Evolutionary conservation across 176 grass and related monocot genomes (phyloP), one percentile per base, ranked within the genome.

Genomic region (Elymus sibiricus): DNA sequence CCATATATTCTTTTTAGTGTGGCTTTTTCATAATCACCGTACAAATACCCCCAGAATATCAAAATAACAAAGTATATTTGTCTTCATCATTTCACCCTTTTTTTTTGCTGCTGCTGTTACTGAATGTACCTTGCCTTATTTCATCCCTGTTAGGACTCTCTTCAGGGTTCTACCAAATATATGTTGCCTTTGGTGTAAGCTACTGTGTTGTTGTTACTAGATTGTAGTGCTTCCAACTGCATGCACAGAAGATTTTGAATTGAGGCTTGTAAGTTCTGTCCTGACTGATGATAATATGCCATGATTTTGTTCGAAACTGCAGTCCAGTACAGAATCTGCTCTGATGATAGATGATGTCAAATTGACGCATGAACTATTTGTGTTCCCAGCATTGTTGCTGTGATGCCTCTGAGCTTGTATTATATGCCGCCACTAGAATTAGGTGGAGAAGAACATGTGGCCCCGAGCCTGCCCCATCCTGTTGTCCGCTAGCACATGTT

Each of bases 1-100:
- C 78, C 74, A 84, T 89, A 82, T 87, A 89, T 92, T 89, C 87
- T 92, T 92, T 92, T 92, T 60, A 84, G 62, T 81, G 69, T 87
- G 80, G 51, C 61, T 72, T 86, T 78, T 81, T 70, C 76, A 79
- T 87, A 83, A 77, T 76, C 53, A 44, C 70, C 55, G 84, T 76
- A 89, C 46, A 89, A 92, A 87, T 84, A 85, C 68, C 64, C 59
- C 76, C 75, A 76, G 81, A 81, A 87, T 64, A 83, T 84, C 64
- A 32, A 89, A 87, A 87, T 89, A 92, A 87, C 91, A 92, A 84
- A 86, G 69, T 70, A 91, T 76, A 87, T 80, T 81, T 91, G 12
- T 84, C 81, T 76, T 49, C 14, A 84, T 28, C 62, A 68, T 74
- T 38, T 59, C 70, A 81, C 37, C 14, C 43, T 46, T 11, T 25